phyloP scores from a whole-genome alignment of 805 yeast species.

The Zygotorulaspora florentina region DNA sequence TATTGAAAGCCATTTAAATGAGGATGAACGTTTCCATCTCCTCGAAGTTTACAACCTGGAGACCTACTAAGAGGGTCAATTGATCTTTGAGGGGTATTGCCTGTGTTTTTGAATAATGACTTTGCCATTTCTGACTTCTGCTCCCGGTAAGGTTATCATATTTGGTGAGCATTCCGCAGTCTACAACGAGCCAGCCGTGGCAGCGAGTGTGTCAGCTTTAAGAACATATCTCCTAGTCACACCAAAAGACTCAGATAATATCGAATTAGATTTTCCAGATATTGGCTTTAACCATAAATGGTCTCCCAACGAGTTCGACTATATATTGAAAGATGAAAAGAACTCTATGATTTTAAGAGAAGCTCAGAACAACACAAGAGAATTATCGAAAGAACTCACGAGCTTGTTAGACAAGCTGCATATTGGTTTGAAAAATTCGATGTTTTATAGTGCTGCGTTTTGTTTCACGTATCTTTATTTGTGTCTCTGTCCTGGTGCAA shows the following conservation, averaged over 20 bases:
- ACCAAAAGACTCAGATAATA: slow-evolving; percentile 38
- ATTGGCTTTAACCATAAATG: slow-evolving; percentile 63
- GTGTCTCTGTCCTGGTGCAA: slow-evolving; percentile 48
- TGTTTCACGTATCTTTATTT: slow-evolving; percentile 78
- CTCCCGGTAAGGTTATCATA: slow-evolving; percentile 94
- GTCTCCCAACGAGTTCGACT: slow-evolving; percentile 35
- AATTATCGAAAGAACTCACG: slow-evolving; percentile 56
- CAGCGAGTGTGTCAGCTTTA: slow-evolving; percentile 79
- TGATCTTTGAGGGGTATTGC: background rate
- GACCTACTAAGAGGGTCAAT: background rate
- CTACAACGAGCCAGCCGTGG: slow-evolving; percentile 87
- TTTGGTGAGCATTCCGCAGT: slow-evolving; percentile 98
- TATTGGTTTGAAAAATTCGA: slow-evolving; percentile 44
- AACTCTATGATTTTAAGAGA: slow-evolving; percentile 8
- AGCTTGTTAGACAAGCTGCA: slow-evolving; percentile 45
- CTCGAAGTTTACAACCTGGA: too few relatives aligned
- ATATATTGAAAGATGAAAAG: slow-evolving; percentile 19
- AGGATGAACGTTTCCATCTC: background rate
- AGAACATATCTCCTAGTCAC: slow-evolving; percentile 75
- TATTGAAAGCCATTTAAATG: background rate
- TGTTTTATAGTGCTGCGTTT: slow-evolving; percentile 73
- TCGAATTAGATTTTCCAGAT: slow-evolving; percentile 79
- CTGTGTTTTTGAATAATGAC: slow-evolving; percentile 8
- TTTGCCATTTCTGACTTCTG: slow-evolving; percentile 70
- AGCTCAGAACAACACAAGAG: slow-evolving; percentile 41